A percentile compares a stretch with the other conserved stretches of the same genome.
phyloP scores from a whole-genome alignment of 139 green algal genomes.

The Tetraselmis chui region DNA sequence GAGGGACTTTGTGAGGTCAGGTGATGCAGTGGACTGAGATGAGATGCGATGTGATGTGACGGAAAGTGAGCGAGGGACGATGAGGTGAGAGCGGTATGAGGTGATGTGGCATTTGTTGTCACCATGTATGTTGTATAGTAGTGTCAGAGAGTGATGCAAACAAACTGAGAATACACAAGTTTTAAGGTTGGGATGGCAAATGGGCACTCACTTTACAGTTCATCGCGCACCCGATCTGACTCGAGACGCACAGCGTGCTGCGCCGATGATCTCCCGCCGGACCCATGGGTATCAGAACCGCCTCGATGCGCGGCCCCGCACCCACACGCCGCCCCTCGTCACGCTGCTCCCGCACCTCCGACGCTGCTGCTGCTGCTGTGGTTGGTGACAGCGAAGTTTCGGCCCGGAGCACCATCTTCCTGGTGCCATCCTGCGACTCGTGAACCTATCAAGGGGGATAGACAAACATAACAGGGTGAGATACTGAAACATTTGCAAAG shows the following conservation, averaged over 20 bases:
- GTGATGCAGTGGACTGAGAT: too few species aligned
- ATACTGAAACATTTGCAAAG: too few species aligned
- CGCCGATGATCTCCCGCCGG: neutral
- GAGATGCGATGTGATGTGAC: too few species aligned
- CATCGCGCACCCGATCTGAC: slow-evolving; percentile 7
- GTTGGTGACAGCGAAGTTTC: too few species aligned
- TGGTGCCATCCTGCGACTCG: neutral
- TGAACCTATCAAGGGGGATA: neutral
- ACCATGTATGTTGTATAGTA: too few species aligned
- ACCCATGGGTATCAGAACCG: slow-evolving; percentile 5
- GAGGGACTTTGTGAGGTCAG: too few species aligned
- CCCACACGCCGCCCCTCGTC: neutral
- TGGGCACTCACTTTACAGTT: neutral
- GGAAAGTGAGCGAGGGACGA: too few species aligned
- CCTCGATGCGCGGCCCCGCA: neutral
- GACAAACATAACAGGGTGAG: neutral
- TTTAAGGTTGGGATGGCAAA: neutral
- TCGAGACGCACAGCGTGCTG: slow-evolving; percentile 4
- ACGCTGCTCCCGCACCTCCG: too few species aligned
- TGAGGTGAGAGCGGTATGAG: too few species aligned
- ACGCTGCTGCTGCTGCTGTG: too few species aligned
- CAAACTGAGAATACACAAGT: neutral
- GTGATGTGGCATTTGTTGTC: too few species aligned
- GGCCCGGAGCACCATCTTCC: neutral
- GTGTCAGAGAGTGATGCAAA: neutral